Percentiles rank a stretch among this genome's conserved stretches.
Evolutionary conservation across 2,329 filamentous ascomycete species (phyloP).

Genomic region (Dryadomyces sulphureus): DNA sequence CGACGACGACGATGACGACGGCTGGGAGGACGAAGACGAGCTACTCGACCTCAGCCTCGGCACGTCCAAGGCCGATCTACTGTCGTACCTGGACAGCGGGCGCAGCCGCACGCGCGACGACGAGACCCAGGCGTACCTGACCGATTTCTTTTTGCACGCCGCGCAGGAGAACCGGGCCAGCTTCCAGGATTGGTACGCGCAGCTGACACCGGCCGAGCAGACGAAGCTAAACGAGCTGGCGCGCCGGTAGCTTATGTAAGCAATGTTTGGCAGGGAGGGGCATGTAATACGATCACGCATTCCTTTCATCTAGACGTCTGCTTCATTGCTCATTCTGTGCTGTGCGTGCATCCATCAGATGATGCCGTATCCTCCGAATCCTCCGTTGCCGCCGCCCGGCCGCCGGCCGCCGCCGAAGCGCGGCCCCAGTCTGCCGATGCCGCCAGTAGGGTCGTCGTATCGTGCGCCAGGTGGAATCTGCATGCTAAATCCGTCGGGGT

Average conservation of each 20-base stretch:
- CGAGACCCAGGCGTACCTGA: slow-evolving; percentile 74
- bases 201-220: slow-evolving; percentile 41
- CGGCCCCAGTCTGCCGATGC: slow-evolving; percentile 31
- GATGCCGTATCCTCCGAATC: slow-evolving; percentile 14
- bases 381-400: slow-evolving; percentile 21
- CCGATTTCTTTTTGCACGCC: slow-evolving; percentile 60
- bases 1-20: slow-evolving; percentile 61
- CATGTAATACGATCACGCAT: too few relatives aligned
- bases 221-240: slow-evolving; percentile 39
- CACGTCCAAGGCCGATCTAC: slow-evolving; percentile 58
- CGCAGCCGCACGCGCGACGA: slow-evolving; percentile 62
- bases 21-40: slow-evolving; percentile 78
- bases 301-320: too few relatives aligned
- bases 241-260: too few relatives aligned
- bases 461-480: slow-evolving; percentile 76
- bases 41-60: slow-evolving; percentile 62
- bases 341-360: too few relatives aligned
- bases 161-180: slow-evolving; percentile 40
- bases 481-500: slow-evolving; percentile 42
- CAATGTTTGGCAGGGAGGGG: too few relatives aligned
- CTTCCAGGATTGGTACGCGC: slow-evolving; percentile 41
- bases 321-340: too few relatives aligned
- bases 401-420: slow-evolving; percentile 22
- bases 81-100: slow-evolving; percentile 55
- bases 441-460: slow-evolving; percentile 83